Evolutionary conservation across 2,329 filamentous ascomycete genomes (phyloP).

Genomic region (Pezizomycotina sp.): DNA sequence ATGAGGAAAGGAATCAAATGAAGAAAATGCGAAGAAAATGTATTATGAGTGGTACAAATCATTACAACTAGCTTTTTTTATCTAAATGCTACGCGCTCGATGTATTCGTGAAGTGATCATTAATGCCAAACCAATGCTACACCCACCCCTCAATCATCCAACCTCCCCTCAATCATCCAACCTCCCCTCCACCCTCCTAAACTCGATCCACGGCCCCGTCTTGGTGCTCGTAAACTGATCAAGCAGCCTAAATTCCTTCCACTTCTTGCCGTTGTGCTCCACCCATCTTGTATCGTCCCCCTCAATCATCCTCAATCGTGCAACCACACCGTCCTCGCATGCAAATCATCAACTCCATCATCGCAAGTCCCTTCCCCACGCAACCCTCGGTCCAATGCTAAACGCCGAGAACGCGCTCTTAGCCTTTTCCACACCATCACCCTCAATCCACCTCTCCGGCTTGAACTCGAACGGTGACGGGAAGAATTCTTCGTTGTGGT

Average conservation of each 20-base stretch:
- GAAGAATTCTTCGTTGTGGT: conserved; percentile 49
- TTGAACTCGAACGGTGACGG: conserved; percentile 41
- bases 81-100: too few relatives aligned
- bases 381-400: conserved; percentile 51
- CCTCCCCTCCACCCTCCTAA: conserved; percentile 28
- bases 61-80: too few relatives aligned
- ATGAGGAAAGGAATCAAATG: too few relatives aligned
- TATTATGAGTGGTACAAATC: too few relatives aligned
- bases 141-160: too few relatives aligned
- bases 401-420: conserved; percentile 61
- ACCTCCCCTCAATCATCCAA: too few relatives aligned
- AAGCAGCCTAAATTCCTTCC: conserved; percentile 48
- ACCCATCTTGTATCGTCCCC: conserved; percentile 20
- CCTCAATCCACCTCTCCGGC: conserved; percentile 44
- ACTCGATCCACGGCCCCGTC: conserved; percentile 53
- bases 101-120: too few relatives aligned
- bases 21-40: too few relatives aligned
- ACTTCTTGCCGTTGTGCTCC: conserved; percentile 37
- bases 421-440: conserved; percentile 35
- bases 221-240: conserved; percentile 62
- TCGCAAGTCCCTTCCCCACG: conserved; percentile 54
- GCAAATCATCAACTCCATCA: conserved; percentile 47
- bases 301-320: conserved; percentile 25
- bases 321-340: conserved; percentile 44
- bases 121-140: too few relatives aligned